Percentiles rank a stretch among this genome's conserved stretches.
Conservation (phyloP, 2,329 filamentous ascomycete species). For the Colletotrichum noveboracense region DNA sequence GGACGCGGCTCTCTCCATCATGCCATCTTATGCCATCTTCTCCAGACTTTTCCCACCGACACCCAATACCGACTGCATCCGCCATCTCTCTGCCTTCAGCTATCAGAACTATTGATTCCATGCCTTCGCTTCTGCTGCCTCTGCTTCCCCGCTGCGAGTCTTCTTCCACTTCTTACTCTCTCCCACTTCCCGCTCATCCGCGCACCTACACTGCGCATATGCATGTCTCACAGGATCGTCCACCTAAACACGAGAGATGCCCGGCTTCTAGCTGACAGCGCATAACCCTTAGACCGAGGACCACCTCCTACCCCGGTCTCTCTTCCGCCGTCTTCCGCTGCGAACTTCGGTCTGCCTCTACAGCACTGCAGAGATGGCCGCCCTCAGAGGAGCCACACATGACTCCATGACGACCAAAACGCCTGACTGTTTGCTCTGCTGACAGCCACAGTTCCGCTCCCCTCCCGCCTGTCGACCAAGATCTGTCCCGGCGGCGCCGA, state of each 20-base stretch:
- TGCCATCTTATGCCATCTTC: not conserved
- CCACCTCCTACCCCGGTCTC: not conserved
- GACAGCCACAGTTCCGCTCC: not conserved
- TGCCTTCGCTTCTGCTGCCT: not conserved
- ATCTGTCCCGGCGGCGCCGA: not conserved
- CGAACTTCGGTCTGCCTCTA: not conserved
- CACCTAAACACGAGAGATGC: not conserved
- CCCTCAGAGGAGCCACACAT: not conserved
- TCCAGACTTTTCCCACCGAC: not conserved
- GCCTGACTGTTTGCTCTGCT: not conserved
- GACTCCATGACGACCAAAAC: not conserved
- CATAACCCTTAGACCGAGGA: not conserved
- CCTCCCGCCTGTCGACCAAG: not conserved
- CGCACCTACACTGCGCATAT: not conserved
- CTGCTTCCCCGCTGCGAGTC: not conserved
- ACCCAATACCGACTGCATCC: not conserved
- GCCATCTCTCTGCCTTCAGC: not conserved
- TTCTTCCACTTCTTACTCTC: not conserved
- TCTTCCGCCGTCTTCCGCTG: not conserved
- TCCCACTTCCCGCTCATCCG: not conserved
- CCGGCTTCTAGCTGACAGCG: not conserved
- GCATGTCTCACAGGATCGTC: constrained; percentile 1
- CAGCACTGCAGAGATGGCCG: not conserved
- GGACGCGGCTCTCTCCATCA: not conserved
- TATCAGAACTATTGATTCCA: not conserved